Percentiles rank a stretch among this genome's conserved stretches.
These are phyloP conservation scores for Cladosporium sp. DNA, from an alignment of 2,329 filamentous ascomycete species.

Conservation along the genomic window DNA sequence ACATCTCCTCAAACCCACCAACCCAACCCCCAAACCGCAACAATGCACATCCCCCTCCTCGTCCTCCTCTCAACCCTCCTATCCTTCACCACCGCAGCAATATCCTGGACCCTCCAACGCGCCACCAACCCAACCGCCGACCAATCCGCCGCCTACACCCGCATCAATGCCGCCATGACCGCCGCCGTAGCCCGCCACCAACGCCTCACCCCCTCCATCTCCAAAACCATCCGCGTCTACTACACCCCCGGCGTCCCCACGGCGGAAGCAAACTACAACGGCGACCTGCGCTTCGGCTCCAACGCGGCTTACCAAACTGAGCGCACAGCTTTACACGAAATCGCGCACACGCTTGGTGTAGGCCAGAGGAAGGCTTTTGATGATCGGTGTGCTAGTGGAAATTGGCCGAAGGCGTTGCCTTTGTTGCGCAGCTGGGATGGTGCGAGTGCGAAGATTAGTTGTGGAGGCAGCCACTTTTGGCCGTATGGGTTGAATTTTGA, in stretches of 20 bases:
- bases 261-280: slow-evolving; percentile 24
- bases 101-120: slow-evolving; percentile 47
- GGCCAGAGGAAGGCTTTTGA: slow-evolving; percentile 13
- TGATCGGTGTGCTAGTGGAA: slow-evolving; percentile 11
- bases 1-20: not conserved
- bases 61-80: not conserved
- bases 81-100: slow-evolving; percentile 44
- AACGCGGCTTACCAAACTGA: slow-evolving; percentile 21
- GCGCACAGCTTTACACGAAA: slow-evolving; percentile 22
- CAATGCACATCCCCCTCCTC: not conserved
- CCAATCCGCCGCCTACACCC: slow-evolving; percentile 21
- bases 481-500: slow-evolving; percentile 24
- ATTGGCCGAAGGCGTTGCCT: slow-evolving; percentile 18
- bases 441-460: slow-evolving; percentile 12
- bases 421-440: slow-evolving; percentile 21
- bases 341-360: slow-evolving; percentile 4
- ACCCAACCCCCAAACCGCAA: not conserved
- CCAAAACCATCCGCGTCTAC: slow-evolving; percentile 21
- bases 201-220: slow-evolving; percentile 10
- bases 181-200: slow-evolving; percentile 19
- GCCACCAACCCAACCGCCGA: slow-evolving; percentile 33
- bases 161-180: slow-evolving; percentile 22
- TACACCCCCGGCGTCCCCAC: slow-evolving; percentile 21
- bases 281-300: slow-evolving; percentile 23
- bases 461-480: slow-evolving; percentile 20